Percentiles rank a stretch among this genome's conserved stretches.
Conservation (phyloP, 2,329 filamentous ascomycete species). For the Fusarium marasasianum region DNA sequence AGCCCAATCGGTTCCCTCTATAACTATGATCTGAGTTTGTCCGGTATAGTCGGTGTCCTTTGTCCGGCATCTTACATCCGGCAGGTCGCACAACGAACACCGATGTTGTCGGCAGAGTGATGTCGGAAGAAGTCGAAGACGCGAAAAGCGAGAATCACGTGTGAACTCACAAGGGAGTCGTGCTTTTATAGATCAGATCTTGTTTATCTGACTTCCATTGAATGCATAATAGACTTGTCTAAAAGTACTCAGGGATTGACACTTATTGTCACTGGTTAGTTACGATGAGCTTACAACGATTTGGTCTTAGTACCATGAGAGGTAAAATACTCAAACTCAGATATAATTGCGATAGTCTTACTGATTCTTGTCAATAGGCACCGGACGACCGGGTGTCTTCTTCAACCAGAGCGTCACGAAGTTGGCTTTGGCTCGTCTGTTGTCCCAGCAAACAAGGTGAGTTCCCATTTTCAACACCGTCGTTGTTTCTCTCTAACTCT, state of each 20-base stretch:
- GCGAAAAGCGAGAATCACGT: not conserved
- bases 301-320: not conserved
- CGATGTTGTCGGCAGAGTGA: not conserved
- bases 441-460: slow-evolving; percentile 14
- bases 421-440: not conserved
- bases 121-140: not conserved
- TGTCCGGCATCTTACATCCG: not conserved
- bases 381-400: not conserved
- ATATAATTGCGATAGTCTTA: not conserved
- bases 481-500: not conserved
- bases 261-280: not conserved
- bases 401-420: not conserved
- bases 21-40: not conserved
- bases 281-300: not conserved
- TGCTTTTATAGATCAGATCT: not conserved
- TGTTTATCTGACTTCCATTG: not conserved
- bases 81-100: not conserved
- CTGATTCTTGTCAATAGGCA: not conserved
- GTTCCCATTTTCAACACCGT: not conserved
- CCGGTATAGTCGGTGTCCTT: not conserved
- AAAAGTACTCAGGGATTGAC: not conserved
- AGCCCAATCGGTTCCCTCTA: no score
- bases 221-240: not conserved
- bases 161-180: not conserved
- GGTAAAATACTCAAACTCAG: not conserved